Evolutionary conservation across 177 flowering plant species (phyloP).

Genomic region (Vitis hybrid): DNA sequence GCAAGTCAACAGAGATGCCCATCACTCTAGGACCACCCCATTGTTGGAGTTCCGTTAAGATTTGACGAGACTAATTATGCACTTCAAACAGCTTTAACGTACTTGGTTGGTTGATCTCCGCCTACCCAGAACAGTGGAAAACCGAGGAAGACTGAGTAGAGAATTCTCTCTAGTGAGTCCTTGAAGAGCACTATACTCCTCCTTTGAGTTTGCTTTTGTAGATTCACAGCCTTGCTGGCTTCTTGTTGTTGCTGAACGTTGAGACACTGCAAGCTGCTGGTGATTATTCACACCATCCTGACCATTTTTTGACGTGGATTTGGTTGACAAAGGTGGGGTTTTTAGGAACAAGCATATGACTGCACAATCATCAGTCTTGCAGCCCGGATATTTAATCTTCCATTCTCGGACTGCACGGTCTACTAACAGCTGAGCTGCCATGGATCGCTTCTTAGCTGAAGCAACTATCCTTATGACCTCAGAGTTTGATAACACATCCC

Average conservation of each 20-base stretch:
- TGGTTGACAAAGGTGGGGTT: conserved; percentile 17
- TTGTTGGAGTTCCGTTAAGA: too few species aligned
- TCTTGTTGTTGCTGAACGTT: neutral
- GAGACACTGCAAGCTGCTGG: conserved; percentile 1
- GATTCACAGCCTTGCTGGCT: conserved; percentile 16
- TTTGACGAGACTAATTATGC: too few species aligned
- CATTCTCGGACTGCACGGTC: conserved; percentile 63
- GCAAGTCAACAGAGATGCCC: too few species aligned
- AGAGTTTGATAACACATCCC: conserved; percentile 83
- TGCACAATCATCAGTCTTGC: conserved; percentile 75
- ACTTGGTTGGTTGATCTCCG: neutral
- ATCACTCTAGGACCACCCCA: too few species aligned
- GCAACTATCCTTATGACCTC: conserved; percentile 75
- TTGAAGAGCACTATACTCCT: conserved; percentile 27
- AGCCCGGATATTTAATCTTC: conserved; percentile 63
- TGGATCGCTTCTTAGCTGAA: conserved; percentile 48
- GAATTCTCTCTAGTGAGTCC: conserved; percentile 35
- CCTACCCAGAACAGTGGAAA: conserved; percentile 6
- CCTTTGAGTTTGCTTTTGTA: conserved; percentile 12
- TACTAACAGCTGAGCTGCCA: conserved; percentile 63
- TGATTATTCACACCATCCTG: conserved; percentile 4
- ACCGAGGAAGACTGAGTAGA: conserved; percentile 30
- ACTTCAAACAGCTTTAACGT: neutral
- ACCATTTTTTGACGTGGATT: conserved; percentile 15
- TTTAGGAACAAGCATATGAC: conserved; percentile 71